Percentiles rank a stretch among this genome's conserved stretches.
phyloP scores from a whole-genome alignment of 2,329 filamentous ascomycete genomes.

The Cryphonectria nitschkei region DNA sequence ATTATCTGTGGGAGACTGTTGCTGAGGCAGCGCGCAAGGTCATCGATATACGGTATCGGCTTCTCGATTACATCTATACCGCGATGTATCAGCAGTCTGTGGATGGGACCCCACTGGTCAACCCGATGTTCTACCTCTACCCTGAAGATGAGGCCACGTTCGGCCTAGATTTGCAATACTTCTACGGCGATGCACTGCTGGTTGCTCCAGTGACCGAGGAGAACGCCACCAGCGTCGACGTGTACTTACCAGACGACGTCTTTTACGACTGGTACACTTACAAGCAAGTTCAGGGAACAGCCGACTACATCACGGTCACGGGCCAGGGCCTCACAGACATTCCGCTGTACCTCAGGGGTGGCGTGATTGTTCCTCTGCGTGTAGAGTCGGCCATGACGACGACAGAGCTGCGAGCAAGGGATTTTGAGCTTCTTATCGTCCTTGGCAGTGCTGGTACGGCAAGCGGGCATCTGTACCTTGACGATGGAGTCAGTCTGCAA shows the following conservation, averaged over 20 bases:
- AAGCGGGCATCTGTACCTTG: conserved; percentile 71
- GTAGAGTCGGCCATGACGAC: conserved; percentile 64
- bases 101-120: conserved; percentile 67
- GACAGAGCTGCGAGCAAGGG: conserved; percentile 61
- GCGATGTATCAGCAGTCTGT: conserved; percentile 63
- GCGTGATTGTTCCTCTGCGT: conserved; percentile 66
- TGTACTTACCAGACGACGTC: conserved; percentile 51
- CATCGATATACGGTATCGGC: conserved; percentile 69
- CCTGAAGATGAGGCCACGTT: conserved; percentile 50
- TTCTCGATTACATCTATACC: conserved; percentile 78
- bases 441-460: conserved; percentile 66
- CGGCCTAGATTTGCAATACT: conserved; percentile 50
- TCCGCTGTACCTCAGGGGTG: conserved; percentile 70
- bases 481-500: conserved; percentile 72
- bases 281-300: conserved; percentile 46
- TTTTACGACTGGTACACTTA: conserved; percentile 59
- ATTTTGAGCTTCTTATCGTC: conserved; percentile 74
- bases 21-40: conserved; percentile 64
- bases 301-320: conserved; percentile 41
- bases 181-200: conserved; percentile 49
- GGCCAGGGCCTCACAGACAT: conserved; percentile 54
- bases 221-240: conserved; percentile 46
- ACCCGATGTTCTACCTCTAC: conserved; percentile 72
- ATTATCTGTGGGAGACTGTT: conserved; percentile 69
- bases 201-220: conserved; percentile 52